phyloP scores from a whole-genome alignment of 208 protist species.

The Crithidia acanthocephali region DNA sequence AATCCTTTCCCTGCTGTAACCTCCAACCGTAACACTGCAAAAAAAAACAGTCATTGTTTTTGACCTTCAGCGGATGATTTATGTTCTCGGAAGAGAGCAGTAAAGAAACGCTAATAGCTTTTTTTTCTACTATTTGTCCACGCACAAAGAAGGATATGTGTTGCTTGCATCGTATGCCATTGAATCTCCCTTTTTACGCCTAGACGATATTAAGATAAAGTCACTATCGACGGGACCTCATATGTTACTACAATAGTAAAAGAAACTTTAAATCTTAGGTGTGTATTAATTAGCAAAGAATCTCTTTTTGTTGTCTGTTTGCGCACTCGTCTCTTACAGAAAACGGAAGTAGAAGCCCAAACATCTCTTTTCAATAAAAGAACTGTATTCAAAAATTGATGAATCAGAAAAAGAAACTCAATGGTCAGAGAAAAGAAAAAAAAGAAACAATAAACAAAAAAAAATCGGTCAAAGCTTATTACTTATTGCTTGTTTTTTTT shows the following conservation, averaged over 20 bases:
- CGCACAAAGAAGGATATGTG: background rate
- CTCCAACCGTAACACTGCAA: no score
- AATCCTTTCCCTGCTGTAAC: no score
- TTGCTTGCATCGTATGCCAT: background rate
- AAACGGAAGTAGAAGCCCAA: background rate
- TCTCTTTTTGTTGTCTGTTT: background rate
- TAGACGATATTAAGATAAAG: slow-evolving; percentile 17
- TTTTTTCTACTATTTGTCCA: background rate
- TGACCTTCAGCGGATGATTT: no score
- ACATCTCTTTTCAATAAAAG: background rate
- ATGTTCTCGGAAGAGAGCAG: no score
- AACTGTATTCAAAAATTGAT: background rate
- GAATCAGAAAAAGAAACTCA: background rate
- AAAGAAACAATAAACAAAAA: slow-evolving; percentile 15
- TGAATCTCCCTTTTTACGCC: slow-evolving; percentile 12
- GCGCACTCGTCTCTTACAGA: background rate
- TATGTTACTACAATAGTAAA: slow-evolving; percentile 18
- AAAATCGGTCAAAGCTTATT: background rate
- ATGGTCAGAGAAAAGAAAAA: slow-evolving; percentile 16
- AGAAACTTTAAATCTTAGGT: slow-evolving; percentile 7
- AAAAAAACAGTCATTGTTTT: no score
- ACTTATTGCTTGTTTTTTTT: background rate
- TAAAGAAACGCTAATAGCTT: background rate
- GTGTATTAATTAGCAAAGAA: slow-evolving; percentile 8
- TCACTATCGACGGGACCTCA: slow-evolving; percentile 12